Evolutionary conservation across 208 protist genomes (phyloP), one percentile per base, ranked within the genome.

Genomic region (Acanthamoeba lenticulata): DNA sequence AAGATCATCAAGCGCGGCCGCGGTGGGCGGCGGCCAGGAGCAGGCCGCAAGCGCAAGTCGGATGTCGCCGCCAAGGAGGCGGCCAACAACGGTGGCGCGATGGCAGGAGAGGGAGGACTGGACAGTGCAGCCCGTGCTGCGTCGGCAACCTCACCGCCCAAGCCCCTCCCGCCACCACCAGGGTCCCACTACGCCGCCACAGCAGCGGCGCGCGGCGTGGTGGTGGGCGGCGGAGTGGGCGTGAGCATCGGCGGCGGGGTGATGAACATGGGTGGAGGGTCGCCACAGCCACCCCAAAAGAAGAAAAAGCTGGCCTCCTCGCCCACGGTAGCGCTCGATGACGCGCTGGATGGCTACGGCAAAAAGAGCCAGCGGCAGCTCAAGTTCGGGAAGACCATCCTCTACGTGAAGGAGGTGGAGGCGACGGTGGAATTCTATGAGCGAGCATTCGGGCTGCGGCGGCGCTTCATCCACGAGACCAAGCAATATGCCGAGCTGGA

Each of bases 331-430:
- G 15, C n/a, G 19, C 49, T 36, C 1, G 62, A 72, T 27, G 62
- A 72, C 38, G 29, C 27, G 34, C 21, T 42, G 32, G 62, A 40
- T 6, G 62, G 32, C 62, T 38, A 36, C 62, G 7, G 19, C 55
- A 36, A 36, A 6, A 72, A 72, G 62, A 13, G 29, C 29, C 32
- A 24, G 32, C 62, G 34, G n/a, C 74, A 52, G 32, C 74, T 85
- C 21, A 85, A 49, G 74, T 85, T 85, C 32, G 74, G 34, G 15
- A 57, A 85, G 27, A 85, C 74, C 13, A 85, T 85, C 6, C 42
- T 85, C 13, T 85, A 85, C 42, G 74, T 85, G 74, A 85, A 27
- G 42, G 74, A 85, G 74, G 74, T 85, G 45, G 74, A 85, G 45
- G 21, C 42, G 0, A 85, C 74, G 40, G 74, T 85, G 40, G 74